Conservation (phyloP, 805 yeast genomes). For the Myxozyma vanderwaltii region DNA sequence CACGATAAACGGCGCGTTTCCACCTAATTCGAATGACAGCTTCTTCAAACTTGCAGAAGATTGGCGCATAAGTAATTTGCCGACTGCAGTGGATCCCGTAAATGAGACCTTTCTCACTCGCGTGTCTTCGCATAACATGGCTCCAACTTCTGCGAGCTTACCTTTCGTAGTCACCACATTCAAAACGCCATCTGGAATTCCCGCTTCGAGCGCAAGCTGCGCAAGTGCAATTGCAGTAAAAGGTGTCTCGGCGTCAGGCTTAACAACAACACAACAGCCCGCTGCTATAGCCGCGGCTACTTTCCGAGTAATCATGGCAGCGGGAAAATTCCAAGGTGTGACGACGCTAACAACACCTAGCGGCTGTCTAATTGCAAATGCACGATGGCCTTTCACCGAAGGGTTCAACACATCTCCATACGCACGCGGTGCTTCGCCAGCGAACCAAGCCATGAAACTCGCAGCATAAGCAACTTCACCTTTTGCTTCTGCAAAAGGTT, state of each 20-base stretch:
- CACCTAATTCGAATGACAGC: constrained; percentile 73
- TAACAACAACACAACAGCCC: constrained; percentile 75
- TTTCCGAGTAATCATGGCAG: constrained; percentile 49
- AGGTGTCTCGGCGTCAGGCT: constrained; percentile 80
- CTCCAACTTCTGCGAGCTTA: constrained; percentile 50
- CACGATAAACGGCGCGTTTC: constrained; percentile 77
- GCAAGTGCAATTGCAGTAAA: constrained; percentile 70
- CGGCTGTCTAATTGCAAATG: constrained; percentile 69
- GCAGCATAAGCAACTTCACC: constrained; percentile 72
- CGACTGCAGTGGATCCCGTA: constrained; percentile 78
- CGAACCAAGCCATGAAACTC: constrained; percentile 85
- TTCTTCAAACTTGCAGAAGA: constrained; percentile 65
- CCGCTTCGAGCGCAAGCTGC: constrained; percentile 62
- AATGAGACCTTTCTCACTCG: constrained; percentile 67
- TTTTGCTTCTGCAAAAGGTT: constrained; percentile 66
- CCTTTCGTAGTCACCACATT: constrained; percentile 56
- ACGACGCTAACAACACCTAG: constrained; percentile 77
- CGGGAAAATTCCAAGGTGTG: constrained; percentile 86
- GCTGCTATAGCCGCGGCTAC: constrained; percentile 77
- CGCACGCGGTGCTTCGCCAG: constrained; percentile 76
- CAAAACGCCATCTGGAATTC: constrained; percentile 68
- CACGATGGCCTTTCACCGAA: constrained; percentile 45
- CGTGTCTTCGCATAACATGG: constrained; percentile 53
- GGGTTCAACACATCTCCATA: constrained; percentile 62
- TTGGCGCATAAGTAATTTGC: constrained; percentile 65